phyloP scores from a whole-genome alignment of 78 protist genomes.

The Polysphondylium violaceum region DNA sequence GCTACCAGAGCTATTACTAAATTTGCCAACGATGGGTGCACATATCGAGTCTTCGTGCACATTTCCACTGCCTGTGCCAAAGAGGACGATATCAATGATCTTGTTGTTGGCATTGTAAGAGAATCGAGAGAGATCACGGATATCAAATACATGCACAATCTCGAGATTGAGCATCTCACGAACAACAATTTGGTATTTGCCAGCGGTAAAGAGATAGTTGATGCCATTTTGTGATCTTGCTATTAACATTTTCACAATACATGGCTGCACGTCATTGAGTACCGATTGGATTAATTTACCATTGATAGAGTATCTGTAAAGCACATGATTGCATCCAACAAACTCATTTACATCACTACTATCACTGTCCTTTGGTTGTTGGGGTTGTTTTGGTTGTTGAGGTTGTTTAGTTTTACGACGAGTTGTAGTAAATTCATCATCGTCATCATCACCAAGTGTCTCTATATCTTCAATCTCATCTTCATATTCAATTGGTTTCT shows the following conservation, averaged over 20 bases:
- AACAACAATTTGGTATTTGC: slow-evolving; percentile 66
- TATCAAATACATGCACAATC: slow-evolving; percentile 53
- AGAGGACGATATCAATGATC: slow-evolving; percentile 38
- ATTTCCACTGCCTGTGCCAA: slow-evolving; percentile 8
- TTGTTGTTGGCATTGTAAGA: slow-evolving; percentile 20
- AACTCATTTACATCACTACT: too few relatives aligned
- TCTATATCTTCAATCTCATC: neutral
- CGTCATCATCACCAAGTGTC: neutral
- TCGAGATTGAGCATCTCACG: slow-evolving; percentile 46
- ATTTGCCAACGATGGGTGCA: too few relatives aligned
- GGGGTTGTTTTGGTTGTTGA: too few relatives aligned
- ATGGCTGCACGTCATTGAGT: slow-evolving; percentile 49
- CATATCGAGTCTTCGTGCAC: too few relatives aligned
- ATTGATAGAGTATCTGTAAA: slow-evolving; percentile 45
- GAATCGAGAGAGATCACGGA: slow-evolving; percentile 48
- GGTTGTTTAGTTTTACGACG: too few relatives aligned
- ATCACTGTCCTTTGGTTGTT: too few relatives aligned
- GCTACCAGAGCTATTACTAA: neutral
- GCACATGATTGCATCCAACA: neutral
- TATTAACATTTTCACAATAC: slow-evolving; percentile 31
- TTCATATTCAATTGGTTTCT: neutral
- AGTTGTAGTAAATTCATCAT: neutral
- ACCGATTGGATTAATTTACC: slow-evolving; percentile 50
- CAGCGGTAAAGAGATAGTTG: slow-evolving; percentile 42
- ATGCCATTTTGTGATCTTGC: slow-evolving; percentile 15